Conservation (phyloP, 176 grass and related monocot genomes). For the Avena insularis region DNA sequence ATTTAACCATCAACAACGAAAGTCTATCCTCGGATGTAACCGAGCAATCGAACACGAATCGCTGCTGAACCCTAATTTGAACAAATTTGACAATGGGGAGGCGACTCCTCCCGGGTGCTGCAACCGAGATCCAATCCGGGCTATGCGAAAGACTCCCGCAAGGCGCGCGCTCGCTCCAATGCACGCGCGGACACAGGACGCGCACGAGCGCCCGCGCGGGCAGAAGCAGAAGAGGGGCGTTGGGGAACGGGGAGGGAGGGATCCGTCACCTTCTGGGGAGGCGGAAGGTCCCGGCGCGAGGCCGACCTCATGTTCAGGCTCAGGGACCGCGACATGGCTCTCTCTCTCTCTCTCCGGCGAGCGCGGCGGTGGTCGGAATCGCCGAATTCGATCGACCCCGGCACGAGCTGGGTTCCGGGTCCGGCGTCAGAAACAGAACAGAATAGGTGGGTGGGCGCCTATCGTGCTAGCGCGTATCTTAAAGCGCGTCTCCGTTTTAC, state of each 20-base stretch:
- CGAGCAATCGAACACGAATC: neutral
- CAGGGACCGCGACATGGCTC: slow-evolving; percentile 75
- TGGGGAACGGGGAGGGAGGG: neutral
- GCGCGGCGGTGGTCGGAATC: slow-evolving; percentile 40
- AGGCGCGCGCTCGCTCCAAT: neutral
- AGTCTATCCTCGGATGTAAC: neutral
- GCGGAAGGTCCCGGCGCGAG: slow-evolving; percentile 69
- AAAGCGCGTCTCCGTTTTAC: slow-evolving; percentile 9
- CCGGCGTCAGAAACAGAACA: neutral
- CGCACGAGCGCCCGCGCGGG: neutral
- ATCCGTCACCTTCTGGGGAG: slow-evolving; percentile 71
- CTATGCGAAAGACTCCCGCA: neutral
- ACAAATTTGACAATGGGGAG: slow-evolving; percentile 28
- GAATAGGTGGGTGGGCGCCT: slow-evolving; percentile 14
- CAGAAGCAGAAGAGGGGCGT: neutral
- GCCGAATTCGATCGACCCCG: slow-evolving; percentile 22
- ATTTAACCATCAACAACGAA: neutral
- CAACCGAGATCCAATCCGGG: slow-evolving; percentile 37
- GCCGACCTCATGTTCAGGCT: slow-evolving; percentile 64
- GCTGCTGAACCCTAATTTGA: slow-evolving; percentile 45
- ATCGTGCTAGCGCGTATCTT: slow-evolving; percentile 56
- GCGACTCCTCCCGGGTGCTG: neutral
- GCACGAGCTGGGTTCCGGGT: neutral
- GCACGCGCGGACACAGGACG: neutral
- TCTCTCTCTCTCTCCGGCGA: slow-evolving; percentile 1